phyloP scores from a whole-genome alignment of 169 alveolate species.

The Cystoisospora suis region DNA sequence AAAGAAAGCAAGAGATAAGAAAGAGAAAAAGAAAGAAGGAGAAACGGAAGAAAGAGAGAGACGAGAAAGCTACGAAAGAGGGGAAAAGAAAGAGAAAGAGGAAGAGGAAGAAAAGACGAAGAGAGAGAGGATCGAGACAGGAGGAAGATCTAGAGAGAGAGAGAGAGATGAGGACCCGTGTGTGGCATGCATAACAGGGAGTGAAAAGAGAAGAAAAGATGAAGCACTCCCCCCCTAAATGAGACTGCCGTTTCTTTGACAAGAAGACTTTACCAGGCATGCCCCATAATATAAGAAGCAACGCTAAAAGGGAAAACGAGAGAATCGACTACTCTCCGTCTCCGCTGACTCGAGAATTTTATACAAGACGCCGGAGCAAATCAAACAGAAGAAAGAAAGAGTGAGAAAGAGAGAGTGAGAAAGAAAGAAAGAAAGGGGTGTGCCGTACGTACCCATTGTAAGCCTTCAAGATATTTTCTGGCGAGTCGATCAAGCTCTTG shows the following conservation, averaged over 20 bases:
- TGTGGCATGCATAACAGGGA: background rate
- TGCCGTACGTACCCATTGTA: slow-evolving; percentile 86
- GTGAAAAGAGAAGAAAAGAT: background rate
- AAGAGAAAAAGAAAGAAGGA: background rate
- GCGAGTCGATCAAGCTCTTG: slow-evolving; percentile 71
- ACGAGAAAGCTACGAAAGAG: background rate
- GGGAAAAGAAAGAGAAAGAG: background rate
- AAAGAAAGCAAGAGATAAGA: background rate
- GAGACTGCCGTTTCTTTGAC: no score
- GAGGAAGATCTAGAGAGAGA: background rate
- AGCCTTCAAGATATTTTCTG: slow-evolving; percentile 89
- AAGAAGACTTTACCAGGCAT: background rate
- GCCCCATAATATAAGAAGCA: no score
- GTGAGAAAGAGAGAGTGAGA: background rate
- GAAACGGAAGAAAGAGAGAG: background rate
- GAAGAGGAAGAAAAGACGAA: background rate
- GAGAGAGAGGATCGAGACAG: background rate
- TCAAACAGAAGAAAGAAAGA: background rate
- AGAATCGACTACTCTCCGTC: background rate
- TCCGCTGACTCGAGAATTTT: no score
- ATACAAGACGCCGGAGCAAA: no score
- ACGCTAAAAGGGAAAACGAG: background rate
- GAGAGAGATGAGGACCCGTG: background rate
- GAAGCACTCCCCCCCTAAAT: background rate
- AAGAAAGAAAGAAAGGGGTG: background rate